phyloP scores from a whole-genome alignment of 768 basidiomycete species.

The Cystofilobasidium capitatum region DNA sequence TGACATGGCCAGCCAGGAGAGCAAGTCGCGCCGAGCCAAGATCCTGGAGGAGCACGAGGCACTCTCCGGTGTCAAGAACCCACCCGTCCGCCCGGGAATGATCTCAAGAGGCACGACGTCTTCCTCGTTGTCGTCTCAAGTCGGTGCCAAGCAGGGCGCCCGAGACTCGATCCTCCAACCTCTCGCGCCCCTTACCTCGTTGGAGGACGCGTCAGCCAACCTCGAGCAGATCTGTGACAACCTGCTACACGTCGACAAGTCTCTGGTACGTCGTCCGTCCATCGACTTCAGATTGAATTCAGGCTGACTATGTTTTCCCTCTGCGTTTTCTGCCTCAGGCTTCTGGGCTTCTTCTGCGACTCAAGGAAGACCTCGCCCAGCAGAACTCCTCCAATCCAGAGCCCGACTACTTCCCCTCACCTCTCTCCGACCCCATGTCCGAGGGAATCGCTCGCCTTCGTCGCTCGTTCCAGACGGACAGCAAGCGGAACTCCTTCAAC shows the following conservation, averaged over 20 bases:
- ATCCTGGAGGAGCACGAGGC: neutral
- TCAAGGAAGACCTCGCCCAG: slow-evolving; percentile 14
- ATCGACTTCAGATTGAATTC: neutral
- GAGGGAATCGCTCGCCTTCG: slow-evolving; percentile 8
- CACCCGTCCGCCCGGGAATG: no score
- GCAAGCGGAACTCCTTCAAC: slow-evolving; percentile 2
- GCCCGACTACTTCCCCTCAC: neutral
- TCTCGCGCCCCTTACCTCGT: neutral
- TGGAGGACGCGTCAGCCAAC: neutral
- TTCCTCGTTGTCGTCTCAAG: no score
- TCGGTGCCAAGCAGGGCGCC: neutral
- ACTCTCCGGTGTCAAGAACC: no score
- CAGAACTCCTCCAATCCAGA: slow-evolving; percentile 12
- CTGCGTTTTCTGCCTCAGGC: neutral
- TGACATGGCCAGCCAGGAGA: neutral
- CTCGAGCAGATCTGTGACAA: slow-evolving; percentile 16
- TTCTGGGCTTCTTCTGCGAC: slow-evolving; percentile 2
- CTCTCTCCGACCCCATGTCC: neutral
- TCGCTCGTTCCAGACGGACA: slow-evolving; percentile 2
- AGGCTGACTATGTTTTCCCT: neutral
- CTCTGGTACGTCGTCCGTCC: slow-evolving; percentile 1
- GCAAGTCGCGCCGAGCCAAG: neutral
- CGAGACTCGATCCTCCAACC: slow-evolving; percentile 19
- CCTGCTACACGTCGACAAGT: slow-evolving; percentile 9
- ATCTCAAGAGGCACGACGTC: no score